Conservation (phyloP, 2,329 filamentous ascomycete genomes). For the Orbilia javanica region DNA sequence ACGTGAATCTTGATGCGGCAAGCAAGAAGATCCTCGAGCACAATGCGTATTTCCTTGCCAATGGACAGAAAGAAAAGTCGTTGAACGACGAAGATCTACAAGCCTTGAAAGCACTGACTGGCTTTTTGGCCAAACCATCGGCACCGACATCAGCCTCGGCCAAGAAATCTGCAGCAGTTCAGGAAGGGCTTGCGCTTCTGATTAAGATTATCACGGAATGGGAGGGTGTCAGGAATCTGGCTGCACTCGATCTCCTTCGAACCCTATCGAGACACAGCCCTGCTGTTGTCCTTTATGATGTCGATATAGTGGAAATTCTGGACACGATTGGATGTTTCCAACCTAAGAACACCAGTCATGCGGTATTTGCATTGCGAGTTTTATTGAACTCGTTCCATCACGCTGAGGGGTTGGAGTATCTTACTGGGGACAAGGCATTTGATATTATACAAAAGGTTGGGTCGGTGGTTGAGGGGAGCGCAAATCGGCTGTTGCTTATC, state of each 20-base stretch:
- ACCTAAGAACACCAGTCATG: conserved; percentile 76
- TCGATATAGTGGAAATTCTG: conserved; percentile 74
- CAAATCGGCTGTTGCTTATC: conserved; percentile 83
- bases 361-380: conserved; percentile 86
- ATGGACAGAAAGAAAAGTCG: conserved; percentile 78
- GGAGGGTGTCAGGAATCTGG: conserved; percentile 83
- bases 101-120: conserved; percentile 73
- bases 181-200: conserved; percentile 73
- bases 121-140: conserved; percentile 72
- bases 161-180: conserved; percentile 68
- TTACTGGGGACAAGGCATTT: conserved; percentile 71
- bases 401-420: conserved; percentile 76
- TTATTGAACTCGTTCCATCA: conserved; percentile 87
- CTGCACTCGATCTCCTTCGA: conserved; percentile 88
- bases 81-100: conserved; percentile 79
- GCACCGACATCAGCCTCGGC: conserved; percentile 63
- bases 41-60: conserved; percentile 78
- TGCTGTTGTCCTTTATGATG: conserved; percentile 73
- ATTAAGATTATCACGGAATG: conserved; percentile 81
- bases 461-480: conserved; percentile 68
- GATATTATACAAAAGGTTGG: conserved; percentile 74
- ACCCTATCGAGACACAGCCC: conserved; percentile 78
- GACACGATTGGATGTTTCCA: conserved; percentile 72
- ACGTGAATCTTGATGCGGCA: conserved; percentile 78
- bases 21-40: conserved; percentile 81